Evolutionary conservation across 768 basidiomycete species (phyloP).

Genomic region (Xanthoconium stramineum): DNA sequence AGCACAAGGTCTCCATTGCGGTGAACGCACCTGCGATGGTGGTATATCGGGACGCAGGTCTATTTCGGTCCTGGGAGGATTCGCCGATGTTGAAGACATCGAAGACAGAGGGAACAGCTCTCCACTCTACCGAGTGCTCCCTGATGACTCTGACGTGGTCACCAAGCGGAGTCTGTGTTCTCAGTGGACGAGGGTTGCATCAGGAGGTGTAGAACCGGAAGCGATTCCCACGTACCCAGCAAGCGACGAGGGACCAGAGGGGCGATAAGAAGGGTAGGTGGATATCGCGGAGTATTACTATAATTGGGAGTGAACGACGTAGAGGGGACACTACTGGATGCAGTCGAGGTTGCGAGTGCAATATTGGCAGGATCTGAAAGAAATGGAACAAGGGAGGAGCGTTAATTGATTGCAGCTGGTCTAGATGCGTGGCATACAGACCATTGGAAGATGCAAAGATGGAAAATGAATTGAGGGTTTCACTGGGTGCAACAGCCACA

Average conservation of each 20-base stretch:
- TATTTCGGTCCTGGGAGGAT: slow-evolving; percentile 16
- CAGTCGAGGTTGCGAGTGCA: slow-evolving; percentile 5
- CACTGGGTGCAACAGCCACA: slow-evolving; percentile 9
- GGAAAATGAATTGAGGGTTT: slow-evolving; percentile 16
- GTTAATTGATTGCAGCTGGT: slow-evolving; percentile 11
- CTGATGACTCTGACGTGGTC: slow-evolving; percentile 20
- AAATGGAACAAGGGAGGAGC: neutral
- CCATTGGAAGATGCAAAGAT: slow-evolving; percentile 20
- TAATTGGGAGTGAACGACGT: slow-evolving; percentile 17
- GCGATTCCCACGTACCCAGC: slow-evolving; percentile 14
- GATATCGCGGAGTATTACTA: slow-evolving; percentile 23
- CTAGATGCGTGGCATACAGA: slow-evolving; percentile 15
- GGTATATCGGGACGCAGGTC: slow-evolving; percentile 11
- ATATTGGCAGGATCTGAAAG: slow-evolving; percentile 11
- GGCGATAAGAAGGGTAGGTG: slow-evolving; percentile 25
- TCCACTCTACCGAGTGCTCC: slow-evolving; percentile 21
- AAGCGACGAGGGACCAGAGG: slow-evolving; percentile 15
- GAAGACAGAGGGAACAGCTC: slow-evolving; percentile 25
- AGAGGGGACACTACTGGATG: slow-evolving; percentile 16
- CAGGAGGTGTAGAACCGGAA: slow-evolving; percentile 11
- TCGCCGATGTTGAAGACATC: slow-evolving; percentile 28
- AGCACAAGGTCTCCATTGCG: neutral
- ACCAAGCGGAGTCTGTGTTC: slow-evolving; percentile 5
- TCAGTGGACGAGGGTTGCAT: slow-evolving; percentile 19
- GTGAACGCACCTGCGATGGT: slow-evolving; percentile 13